These are phyloP conservation scores for Tanacetum coccineum DNA, from an alignment of 129 eudicot genomes.

Conservation along the genomic window DNA sequence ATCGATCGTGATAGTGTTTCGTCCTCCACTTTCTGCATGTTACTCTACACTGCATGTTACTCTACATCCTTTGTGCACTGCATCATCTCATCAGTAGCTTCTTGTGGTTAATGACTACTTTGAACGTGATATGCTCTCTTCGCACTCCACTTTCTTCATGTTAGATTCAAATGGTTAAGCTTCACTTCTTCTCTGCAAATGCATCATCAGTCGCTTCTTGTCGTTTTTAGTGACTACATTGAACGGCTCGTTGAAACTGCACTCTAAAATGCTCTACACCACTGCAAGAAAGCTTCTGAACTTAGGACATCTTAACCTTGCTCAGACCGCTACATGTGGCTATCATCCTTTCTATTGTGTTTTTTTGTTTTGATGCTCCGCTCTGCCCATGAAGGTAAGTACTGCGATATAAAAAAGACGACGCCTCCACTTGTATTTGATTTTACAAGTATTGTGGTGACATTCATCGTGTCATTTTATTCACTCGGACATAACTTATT, in stretches of 20 bases:
- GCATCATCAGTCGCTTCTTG: too few species aligned
- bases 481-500: background rate
- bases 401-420: background rate
- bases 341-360: background rate
- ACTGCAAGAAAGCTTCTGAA: background rate
- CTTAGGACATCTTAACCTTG: background rate
- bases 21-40: constrained; percentile 16
- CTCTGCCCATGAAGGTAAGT: background rate
- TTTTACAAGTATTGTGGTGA: background rate
- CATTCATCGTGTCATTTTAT: background rate
- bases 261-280: background rate
- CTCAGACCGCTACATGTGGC: background rate
- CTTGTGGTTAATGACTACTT: constrained; percentile 23
- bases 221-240: too few species aligned
- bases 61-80: constrained; percentile 17
- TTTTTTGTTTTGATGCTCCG: too few species aligned
- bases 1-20: constrained; percentile 7
- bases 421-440: background rate
- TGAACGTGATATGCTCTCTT: background rate
- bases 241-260: background rate
- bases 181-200: too few species aligned
- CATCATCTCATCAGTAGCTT: constrained; percentile 2
- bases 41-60: constrained; percentile 3
- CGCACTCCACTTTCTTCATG: too few species aligned
- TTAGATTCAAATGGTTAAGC: too few species aligned